Evolutionary conservation across 2,329 filamentous ascomycete species (phyloP).

Genomic region (Fusarium haematococcum): DNA sequence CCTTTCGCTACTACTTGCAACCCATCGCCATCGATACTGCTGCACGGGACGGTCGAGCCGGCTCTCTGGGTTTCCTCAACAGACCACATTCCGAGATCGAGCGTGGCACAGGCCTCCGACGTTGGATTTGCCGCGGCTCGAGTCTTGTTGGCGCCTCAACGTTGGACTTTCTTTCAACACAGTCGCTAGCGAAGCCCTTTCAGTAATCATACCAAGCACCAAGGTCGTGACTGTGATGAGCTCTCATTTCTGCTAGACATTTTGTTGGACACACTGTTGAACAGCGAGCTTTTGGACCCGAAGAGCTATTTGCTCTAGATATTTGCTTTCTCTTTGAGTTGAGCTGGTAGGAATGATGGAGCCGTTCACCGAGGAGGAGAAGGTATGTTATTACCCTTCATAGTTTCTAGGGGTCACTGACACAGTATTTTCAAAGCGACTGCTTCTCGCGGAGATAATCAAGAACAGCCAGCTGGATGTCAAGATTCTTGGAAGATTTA

Average conservation of each 20-base stretch:
- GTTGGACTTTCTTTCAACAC: background rate
- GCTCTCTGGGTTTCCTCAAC: conserved; percentile 12
- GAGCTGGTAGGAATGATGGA: conserved; percentile 27
- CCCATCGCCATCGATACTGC: conserved; percentile 32
- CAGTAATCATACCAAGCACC: background rate
- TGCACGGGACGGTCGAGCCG: conserved; percentile 29
- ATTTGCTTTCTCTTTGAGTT: background rate
- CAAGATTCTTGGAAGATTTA: conserved; percentile 59
- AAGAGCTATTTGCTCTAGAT: background rate
- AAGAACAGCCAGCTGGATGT: conserved; percentile 66
- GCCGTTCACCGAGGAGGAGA: conserved; percentile 62
- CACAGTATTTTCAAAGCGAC: conserved; percentile 57
- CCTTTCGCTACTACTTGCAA: conserved; percentile 32
- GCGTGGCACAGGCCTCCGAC: background rate
- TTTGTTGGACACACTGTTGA: background rate
- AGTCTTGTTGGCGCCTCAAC: background rate
- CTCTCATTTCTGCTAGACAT: background rate
- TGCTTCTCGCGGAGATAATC: conserved; percentile 69
- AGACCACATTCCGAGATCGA: background rate
- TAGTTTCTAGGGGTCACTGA: background rate
- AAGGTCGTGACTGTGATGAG: background rate
- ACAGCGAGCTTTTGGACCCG: background rate
- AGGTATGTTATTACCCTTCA: conserved; percentile 53
- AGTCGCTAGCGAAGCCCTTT: background rate
- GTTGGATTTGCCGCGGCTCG: background rate